Evolutionary conservation across 257 asterid genomes (phyloP), one percentile per base, ranked within the genome.

Genomic region (Salvia splendens): DNA sequence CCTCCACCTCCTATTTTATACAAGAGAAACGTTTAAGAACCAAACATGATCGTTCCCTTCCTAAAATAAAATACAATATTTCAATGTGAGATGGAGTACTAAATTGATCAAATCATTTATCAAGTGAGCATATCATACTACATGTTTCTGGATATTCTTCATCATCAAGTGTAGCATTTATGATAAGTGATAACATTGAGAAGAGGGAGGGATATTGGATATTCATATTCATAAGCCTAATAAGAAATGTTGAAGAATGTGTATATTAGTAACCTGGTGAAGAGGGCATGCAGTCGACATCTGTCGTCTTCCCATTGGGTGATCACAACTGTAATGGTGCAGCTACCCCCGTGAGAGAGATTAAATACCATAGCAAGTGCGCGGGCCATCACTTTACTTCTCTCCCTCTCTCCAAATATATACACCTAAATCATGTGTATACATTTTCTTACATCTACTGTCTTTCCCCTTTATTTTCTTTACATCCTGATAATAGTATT

Each of bases 301-400:
- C 5, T 78, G 85, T 46, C 64, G 2, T 16, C 1, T 8, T 12
- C 65, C 49, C 46, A 74, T 70, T 78, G 82, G 80, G 20, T 5
- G 56, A 10, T 4, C 61, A 49, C 79, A 77, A 65, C 80, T 78
- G 83, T 69, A 64, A 52, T 70, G 53, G 52, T 17, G 65, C 70
- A 76, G 64, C 82, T 65, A 69, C 78, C 77, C 84, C 84, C 93
- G 96, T 87, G 95, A 84, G 77, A 67, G 62, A 65, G 90, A 81
- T 84, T 81, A 87, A 89, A 87, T 85, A 78, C 83, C 55, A 83
- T 91, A 86, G 89, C 86, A 73, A 79, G 74, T 69, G 64, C 77
- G 81, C 87, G 83, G 86, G 77, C 76, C 77, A 68, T 74, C 76
- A 76, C 72, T 85, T 24, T 77, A 24, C 30, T 64, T 48, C 41